A percentile compares a stretch with the other conserved stretches of the same genome.
Conservation (phyloP, 805 yeast species). For the Saccharomycopsis guyanensis region DNA sequence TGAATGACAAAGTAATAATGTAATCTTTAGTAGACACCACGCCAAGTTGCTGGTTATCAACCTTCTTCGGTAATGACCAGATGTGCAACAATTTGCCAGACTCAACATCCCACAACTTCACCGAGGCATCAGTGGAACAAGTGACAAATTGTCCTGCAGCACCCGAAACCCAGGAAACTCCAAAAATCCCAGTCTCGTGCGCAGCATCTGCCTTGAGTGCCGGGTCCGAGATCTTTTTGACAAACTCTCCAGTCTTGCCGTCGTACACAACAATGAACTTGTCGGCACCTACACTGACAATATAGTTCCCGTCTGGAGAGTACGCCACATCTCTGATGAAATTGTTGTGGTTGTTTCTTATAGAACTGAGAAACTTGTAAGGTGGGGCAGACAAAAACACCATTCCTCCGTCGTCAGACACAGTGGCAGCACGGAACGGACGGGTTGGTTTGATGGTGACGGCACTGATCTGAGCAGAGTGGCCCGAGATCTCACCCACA, state of each 20-base stretch:
- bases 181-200: slow-evolving; percentile 78
- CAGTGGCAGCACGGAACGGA: slow-evolving; percentile 92
- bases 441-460: slow-evolving; percentile 78
- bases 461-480: slow-evolving; percentile 73
- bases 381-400: slow-evolving; percentile 92
- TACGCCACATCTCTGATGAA: slow-evolving; percentile 75
- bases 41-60: slow-evolving; percentile 74
- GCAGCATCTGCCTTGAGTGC: slow-evolving; percentile 27
- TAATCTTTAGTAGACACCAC: slow-evolving; percentile 56
- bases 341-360: slow-evolving; percentile 67
- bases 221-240: slow-evolving; percentile 41
- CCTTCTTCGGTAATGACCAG: slow-evolving; percentile 41
- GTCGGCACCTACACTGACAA: slow-evolving; percentile 82
- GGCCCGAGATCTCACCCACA: slow-evolving; percentile 95
- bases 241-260: slow-evolving; percentile 76
- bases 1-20: slow-evolving; percentile 58
- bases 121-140: slow-evolving; percentile 72
- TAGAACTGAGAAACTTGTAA: slow-evolving; percentile 71
- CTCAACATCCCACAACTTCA: slow-evolving; percentile 57
- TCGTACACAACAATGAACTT: slow-evolving; percentile 71
- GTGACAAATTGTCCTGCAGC: slow-evolving; percentile 58
- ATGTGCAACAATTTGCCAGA: slow-evolving; percentile 36
- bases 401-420: slow-evolving; percentile 77
- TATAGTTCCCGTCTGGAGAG: slow-evolving; percentile 69
- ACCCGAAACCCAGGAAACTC: slow-evolving; percentile 58